These are phyloP conservation scores for Hypomyces rosellus DNA, from an alignment of 2,329 filamentous ascomycete species.

Conservation along the genomic window DNA sequence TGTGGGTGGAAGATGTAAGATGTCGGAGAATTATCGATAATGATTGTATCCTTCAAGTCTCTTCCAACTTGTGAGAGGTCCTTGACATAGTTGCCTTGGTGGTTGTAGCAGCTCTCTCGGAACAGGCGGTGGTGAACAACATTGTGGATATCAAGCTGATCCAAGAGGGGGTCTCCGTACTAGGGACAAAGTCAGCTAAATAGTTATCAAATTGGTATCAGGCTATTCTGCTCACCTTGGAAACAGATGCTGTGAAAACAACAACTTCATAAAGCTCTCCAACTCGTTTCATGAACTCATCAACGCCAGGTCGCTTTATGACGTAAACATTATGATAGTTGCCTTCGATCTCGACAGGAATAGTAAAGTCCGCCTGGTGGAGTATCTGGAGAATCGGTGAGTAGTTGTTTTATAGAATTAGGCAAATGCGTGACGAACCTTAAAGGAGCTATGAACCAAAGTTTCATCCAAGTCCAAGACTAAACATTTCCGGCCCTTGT, in stretches of 20 bases:
- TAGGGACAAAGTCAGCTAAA: conserved; percentile 29
- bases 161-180: conserved; percentile 94
- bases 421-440: conserved; percentile 52
- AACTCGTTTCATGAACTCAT: conserved; percentile 97
- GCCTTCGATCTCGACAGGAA: conserved; percentile 97
- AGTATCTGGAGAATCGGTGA: conserved; percentile 59
- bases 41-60: conserved; percentile 94
- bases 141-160: conserved; percentile 94
- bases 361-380: conserved; percentile 97
- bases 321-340: conserved; percentile 99
- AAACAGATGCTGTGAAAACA: conserved; percentile 96
- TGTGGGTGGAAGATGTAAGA: conserved; percentile 99
- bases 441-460: conserved; percentile 96
- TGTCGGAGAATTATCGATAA: conserved; percentile 98
- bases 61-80: conserved; percentile 95
- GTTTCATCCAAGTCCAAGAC: conserved; percentile 96
- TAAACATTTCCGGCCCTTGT: conserved; percentile 85
- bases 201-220: conserved; percentile 11
- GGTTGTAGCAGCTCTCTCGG: conserved; percentile 98
- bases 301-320: conserved; percentile 97
- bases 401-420: background rate
- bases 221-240: conserved; percentile 60
- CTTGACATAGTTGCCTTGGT: conserved; percentile 99
- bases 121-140: conserved; percentile 95
- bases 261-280: conserved; percentile 98